These are phyloP conservation scores for Vitis hybrid DNA, from an alignment of 177 flowering plant genomes.

Conservation along the genomic window DNA sequence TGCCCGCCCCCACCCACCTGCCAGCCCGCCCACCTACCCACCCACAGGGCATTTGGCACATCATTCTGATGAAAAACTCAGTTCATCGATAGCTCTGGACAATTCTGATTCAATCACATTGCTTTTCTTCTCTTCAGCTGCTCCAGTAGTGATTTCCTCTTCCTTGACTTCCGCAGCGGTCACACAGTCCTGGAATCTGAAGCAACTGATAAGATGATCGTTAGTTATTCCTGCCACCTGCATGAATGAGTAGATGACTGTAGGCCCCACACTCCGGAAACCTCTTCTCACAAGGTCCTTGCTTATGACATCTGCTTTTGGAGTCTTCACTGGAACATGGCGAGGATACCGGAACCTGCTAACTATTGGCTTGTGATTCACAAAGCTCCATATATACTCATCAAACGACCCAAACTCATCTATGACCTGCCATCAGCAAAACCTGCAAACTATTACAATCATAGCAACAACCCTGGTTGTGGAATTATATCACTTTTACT, in stretches of 20 bases:
- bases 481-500: constrained; percentile 9
- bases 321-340: constrained; percentile 72
- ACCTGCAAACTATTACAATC: constrained; percentile 21
- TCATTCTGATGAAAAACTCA: constrained; percentile 41
- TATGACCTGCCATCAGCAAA: constrained; percentile 53
- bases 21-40: not conserved
- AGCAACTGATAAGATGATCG: constrained; percentile 78
- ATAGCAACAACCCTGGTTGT: constrained; percentile 7
- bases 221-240: constrained; percentile 80
- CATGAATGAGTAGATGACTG: constrained; percentile 85
- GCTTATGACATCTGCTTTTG: constrained; percentile 77
- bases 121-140: constrained; percentile 23
- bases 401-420: constrained; percentile 77
- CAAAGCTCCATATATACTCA: constrained; percentile 79
- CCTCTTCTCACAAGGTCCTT: constrained; percentile 76
- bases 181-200: constrained; percentile 60
- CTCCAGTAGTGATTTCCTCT: constrained; percentile 12
- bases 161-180: constrained; percentile 29
- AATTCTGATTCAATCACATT: constrained; percentile 23
- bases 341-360: constrained; percentile 67
- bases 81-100: constrained; percentile 40
- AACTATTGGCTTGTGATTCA: constrained; percentile 67
- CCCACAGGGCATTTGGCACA: not conserved
- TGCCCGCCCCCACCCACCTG: no score
- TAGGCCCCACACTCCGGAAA: constrained; percentile 77